A percentile compares a stretch with the other conserved stretches of the same genome.
Evolutionary conservation across 306 rosid genomes (phyloP).

Genomic region (Sicyos edulis): DNA sequence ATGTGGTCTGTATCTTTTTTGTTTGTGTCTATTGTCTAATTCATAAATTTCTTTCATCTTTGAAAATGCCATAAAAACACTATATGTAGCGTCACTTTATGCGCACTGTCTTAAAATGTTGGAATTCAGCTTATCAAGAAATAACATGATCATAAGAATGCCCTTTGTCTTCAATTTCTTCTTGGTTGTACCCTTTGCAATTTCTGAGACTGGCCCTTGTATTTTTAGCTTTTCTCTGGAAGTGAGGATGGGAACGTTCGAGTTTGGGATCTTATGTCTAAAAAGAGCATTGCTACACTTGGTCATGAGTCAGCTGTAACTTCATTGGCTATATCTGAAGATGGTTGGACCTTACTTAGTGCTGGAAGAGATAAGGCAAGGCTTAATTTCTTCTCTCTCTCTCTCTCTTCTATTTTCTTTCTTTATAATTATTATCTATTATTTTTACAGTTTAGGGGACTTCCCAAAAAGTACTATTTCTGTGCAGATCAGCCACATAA

Average conservation of each 20-base stretch:
- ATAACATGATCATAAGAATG: not conserved
- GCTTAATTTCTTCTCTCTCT: not conserved
- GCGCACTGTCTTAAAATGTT: not conserved
- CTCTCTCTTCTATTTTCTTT: too few species aligned
- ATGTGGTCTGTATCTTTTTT: not conserved
- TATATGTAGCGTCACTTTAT: not conserved
- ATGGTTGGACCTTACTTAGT: slow-evolving; percentile 79
- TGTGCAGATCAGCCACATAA: not conserved
- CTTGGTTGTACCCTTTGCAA: slow-evolving; percentile 12
- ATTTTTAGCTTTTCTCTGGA: slow-evolving; percentile 78
- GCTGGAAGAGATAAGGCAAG: slow-evolving; percentile 91
- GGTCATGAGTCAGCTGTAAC: slow-evolving; percentile 78
- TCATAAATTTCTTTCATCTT: not conserved
- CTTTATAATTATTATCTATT: not conserved
- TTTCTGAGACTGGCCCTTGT: slow-evolving; percentile 18
- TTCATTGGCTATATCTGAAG: slow-evolving; percentile 77
- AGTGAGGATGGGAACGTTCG: slow-evolving; percentile 78
- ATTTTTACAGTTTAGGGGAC: not conserved
- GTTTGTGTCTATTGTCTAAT: not conserved
- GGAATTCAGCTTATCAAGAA: not conserved
- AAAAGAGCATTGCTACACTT: slow-evolving; percentile 57
- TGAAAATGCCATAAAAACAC: not conserved
- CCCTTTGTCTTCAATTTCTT: slow-evolving; percentile 16
- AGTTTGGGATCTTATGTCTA: slow-evolving; percentile 72
- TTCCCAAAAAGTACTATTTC: not conserved